Percentiles rank a stretch among this genome's conserved stretches.
These are phyloP conservation scores for Citrus inodora DNA, from an alignment of 345 rosid species.

Conservation along the genomic window DNA sequence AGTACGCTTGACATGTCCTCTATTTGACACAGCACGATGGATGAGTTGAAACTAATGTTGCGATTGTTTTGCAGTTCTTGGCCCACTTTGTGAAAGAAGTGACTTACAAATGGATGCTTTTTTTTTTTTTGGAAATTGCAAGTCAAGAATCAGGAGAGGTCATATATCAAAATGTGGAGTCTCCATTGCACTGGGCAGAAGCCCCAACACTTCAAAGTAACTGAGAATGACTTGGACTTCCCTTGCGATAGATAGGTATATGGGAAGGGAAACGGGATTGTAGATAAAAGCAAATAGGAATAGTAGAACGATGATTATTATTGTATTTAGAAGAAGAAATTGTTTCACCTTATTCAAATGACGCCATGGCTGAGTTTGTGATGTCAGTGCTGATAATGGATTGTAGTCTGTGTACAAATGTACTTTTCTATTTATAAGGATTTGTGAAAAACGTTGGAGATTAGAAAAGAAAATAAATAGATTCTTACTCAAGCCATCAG, in stretches of 20 bases:
- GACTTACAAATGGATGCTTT: no score
- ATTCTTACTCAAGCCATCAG: no score
- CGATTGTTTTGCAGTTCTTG: not conserved
- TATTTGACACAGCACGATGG: conserved; percentile 94
- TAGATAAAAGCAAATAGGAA: conserved; percentile 33
- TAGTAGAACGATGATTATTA: not conserved
- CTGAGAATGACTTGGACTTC: conserved; percentile 73
- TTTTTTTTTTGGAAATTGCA: conserved; percentile 20
- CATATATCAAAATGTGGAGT: conserved; percentile 96
- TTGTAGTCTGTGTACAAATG: not conserved
- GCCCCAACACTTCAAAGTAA: conserved; percentile 77
- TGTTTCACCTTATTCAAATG: conserved; percentile 11
- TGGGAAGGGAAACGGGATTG: conserved; percentile 27
- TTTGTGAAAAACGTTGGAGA: not conserved
- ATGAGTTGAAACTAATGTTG: conserved; percentile 31
- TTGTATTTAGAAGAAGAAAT: not conserved
- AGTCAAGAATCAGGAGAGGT: conserved; percentile 86
- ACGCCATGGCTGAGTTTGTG: not conserved
- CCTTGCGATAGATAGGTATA: conserved; percentile 38
- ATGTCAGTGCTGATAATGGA: conserved; percentile 2
- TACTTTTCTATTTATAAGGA: not conserved
- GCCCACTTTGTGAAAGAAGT: no score
- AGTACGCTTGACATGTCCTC: conserved; percentile 76
- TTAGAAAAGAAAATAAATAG: no score
- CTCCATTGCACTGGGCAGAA: conserved; percentile 69